These are phyloP conservation scores for Liriodendron chinense DNA, from an alignment of 164 flowering plant genomes.

Conservation along the genomic window DNA sequence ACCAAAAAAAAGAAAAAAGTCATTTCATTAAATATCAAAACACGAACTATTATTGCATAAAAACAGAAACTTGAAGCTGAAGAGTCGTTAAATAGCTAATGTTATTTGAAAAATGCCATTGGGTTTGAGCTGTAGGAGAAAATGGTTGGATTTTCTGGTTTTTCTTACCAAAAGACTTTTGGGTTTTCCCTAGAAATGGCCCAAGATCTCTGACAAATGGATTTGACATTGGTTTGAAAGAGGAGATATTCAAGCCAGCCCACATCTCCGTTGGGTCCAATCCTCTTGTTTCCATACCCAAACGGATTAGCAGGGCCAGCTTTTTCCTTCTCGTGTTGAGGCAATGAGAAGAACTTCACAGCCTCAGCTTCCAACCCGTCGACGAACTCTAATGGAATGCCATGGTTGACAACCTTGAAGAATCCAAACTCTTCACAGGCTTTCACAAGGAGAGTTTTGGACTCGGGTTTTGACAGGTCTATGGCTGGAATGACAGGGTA, in stretches of 20 bases:
- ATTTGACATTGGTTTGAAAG: slow-evolving; percentile 39
- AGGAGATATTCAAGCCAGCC: slow-evolving; percentile 94
- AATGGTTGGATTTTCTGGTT: background rate
- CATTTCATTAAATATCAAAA: background rate
- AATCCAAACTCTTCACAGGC: slow-evolving; percentile 86
- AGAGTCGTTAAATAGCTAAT: background rate
- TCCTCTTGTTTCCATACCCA: slow-evolving; percentile 77
- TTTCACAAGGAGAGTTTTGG: slow-evolving; percentile 40
- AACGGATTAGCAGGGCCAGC: slow-evolving; percentile 67
- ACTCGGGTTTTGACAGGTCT: slow-evolving; percentile 55
- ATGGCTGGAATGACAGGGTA: slow-evolving; percentile 50
- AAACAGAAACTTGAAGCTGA: background rate
- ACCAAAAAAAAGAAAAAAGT: background rate
- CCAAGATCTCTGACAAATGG: slow-evolving; percentile 23
- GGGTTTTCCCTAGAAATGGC: slow-evolving; percentile 43
- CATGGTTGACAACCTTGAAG: slow-evolving; percentile 83
- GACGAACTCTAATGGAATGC: slow-evolving; percentile 54
- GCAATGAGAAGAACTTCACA: slow-evolving; percentile 49
- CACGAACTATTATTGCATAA: background rate
- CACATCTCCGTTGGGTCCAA: slow-evolving; percentile 87
- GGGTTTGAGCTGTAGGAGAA: background rate
- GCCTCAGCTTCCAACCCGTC: slow-evolving; percentile 52
- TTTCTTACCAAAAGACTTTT: slow-evolving; percentile 42
- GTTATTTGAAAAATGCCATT: background rate
- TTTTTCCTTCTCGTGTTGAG: slow-evolving; percentile 60